Evolutionary conservation across 176 grass and related monocot species (phyloP).

Genomic region (Musa itinerans): DNA sequence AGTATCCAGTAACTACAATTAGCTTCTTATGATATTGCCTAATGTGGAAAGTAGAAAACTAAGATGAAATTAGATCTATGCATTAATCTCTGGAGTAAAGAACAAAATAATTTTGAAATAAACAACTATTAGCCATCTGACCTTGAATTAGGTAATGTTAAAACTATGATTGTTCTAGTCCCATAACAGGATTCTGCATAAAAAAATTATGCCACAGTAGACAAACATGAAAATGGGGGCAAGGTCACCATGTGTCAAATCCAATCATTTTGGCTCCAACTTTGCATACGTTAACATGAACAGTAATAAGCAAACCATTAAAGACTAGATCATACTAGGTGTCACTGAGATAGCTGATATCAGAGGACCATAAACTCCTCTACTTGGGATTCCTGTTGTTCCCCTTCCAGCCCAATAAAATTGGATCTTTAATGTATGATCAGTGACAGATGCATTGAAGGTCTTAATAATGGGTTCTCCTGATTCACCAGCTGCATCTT

Average conservation of each 20-base stretch:
- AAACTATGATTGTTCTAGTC: neutral
- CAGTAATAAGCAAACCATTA: neutral
- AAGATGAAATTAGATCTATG: neutral
- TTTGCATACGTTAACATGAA: neutral
- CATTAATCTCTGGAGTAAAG: neutral
- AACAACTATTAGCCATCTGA: neutral
- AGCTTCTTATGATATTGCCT: neutral
- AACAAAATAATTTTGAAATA: neutral
- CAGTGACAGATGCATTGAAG: conserved; percentile 43
- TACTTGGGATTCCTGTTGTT: conserved; percentile 71
- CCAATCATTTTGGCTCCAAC: neutral
- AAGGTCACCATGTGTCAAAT: neutral
- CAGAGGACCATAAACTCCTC: conserved; percentile 81
- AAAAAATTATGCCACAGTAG: neutral
- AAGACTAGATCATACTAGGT: conserved; percentile 51
- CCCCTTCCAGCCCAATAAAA: conserved; percentile 81
- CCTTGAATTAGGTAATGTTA: neutral
- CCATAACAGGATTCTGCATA: neutral
- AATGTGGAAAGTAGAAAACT: neutral
- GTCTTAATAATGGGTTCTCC: conserved; percentile 49
- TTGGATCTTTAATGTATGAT: conserved; percentile 83
- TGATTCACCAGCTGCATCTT: conserved; percentile 38
- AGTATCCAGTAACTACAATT: neutral
- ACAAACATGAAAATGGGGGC: neutral
- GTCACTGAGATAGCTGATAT: conserved; percentile 94